Percentiles rank a stretch among this genome's conserved stretches.
Evolutionary conservation across 768 basidiomycete species (phyloP).

Genomic region (Sarcomyxa edulis): DNA sequence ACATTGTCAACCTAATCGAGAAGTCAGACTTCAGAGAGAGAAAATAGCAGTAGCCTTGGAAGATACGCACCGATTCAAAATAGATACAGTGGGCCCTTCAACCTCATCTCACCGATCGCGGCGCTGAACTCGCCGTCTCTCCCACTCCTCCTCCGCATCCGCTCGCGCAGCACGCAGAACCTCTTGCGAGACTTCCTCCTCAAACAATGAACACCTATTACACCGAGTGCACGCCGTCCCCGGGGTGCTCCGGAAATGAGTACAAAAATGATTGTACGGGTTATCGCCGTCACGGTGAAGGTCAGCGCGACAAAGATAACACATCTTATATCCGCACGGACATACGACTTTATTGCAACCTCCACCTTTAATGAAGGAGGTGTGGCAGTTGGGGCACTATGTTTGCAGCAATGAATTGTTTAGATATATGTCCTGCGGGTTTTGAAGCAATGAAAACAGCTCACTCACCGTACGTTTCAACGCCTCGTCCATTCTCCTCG

Average conservation of each 20-base stretch:
- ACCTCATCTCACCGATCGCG: no score
- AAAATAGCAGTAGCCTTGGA: no score
- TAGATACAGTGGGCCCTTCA: no score
- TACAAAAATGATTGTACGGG: slow-evolving; percentile 3
- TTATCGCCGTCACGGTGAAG: background rate
- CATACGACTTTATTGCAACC: slow-evolving; percentile 4
- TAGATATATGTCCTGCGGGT: no score
- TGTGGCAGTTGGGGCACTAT: slow-evolving; percentile 3
- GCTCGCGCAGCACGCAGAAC: background rate
- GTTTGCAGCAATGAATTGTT: background rate
- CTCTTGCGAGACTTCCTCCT: slow-evolving; percentile 1
- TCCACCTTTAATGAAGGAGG: slow-evolving; percentile 2
- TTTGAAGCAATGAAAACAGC: background rate
- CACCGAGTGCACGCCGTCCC: background rate
- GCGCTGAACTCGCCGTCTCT: no score
- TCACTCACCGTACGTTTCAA: slow-evolving; percentile 3
- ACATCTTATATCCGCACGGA: slow-evolving; percentile 2
- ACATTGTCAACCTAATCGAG: no score
- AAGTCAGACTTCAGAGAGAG: no score
- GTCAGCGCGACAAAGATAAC: slow-evolving; percentile 4
- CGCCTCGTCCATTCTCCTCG: slow-evolving; percentile 4
- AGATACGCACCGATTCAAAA: no score
- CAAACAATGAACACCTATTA: background rate
- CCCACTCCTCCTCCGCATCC: slow-evolving; percentile 1
- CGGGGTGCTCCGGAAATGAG: slow-evolving; percentile 1